Evolutionary conservation across 108 stramenopile species (phyloP).

Genomic region (Cyclotella choctawhatcheeana): DNA sequence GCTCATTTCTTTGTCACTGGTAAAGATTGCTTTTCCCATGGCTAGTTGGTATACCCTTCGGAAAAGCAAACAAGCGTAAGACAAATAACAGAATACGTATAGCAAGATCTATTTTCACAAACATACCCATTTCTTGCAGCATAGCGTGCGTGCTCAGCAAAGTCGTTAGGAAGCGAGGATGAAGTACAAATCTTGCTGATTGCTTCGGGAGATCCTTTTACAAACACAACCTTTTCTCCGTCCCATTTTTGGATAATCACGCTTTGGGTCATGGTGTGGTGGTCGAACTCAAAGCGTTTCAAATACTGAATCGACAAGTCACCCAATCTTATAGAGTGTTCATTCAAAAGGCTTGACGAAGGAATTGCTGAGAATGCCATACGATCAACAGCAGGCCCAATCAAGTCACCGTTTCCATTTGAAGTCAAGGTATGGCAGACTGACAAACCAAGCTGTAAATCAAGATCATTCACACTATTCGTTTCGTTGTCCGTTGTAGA

Average conservation of each 20-base stretch:
- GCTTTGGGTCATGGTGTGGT: conserved; percentile 69
- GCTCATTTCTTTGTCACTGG: conserved; percentile 23
- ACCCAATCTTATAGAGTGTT: conserved; percentile 32
- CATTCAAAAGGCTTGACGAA: conserved; percentile 23
- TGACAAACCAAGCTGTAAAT: conserved; percentile 54
- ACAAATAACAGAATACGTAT: neutral
- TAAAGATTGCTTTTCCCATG: conserved; percentile 48
- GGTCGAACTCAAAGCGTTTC: conserved; percentile 71
- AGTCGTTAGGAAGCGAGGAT: conserved; percentile 52
- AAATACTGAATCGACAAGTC: conserved; percentile 45
- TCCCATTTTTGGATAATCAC: conserved; percentile 51
- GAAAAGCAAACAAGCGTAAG: neutral
- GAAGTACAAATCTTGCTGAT: conserved; percentile 52
- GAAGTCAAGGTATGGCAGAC: conserved; percentile 59
- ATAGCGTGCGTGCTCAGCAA: conserved; percentile 40
- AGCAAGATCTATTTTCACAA: neutral
- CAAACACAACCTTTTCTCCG: conserved; percentile 21
- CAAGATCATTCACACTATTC: conserved; percentile 11
- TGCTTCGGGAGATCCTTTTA: conserved; percentile 45
- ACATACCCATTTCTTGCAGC: conserved; percentile 48
- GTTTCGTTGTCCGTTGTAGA: neutral
- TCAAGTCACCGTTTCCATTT: conserved; percentile 37
- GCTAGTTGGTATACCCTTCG: conserved; percentile 57
- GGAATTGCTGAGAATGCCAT: conserved; percentile 52
- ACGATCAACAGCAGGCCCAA: conserved; percentile 67